Evolutionary conservation across 78 protist species (phyloP).

Genomic region (Polysphondylium violaceum): DNA sequence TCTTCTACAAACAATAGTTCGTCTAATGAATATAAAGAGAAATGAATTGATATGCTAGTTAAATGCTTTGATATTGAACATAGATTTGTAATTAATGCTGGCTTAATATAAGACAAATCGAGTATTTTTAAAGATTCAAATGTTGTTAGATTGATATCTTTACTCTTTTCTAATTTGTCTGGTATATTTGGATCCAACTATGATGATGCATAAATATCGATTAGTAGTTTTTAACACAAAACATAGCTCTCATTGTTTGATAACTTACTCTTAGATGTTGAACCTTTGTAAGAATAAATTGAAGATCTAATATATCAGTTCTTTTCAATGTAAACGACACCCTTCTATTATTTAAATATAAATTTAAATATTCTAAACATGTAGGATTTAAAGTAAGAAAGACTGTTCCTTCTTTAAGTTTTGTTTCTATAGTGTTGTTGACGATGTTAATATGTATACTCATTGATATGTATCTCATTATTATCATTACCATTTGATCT

Average conservation of each 20-base stretch:
- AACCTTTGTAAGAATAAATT: conserved; percentile 29
- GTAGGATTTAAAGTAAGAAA: conserved; percentile 31
- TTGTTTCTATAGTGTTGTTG: conserved; percentile 18
- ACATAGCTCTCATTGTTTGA: neutral
- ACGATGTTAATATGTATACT: too few relatives aligned
- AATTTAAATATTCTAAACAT: conserved; percentile 50
- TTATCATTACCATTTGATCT: conserved; percentile 50
- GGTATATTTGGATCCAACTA: conserved; percentile 60
- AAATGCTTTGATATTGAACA: conserved; percentile 6
- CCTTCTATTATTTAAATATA: conserved; percentile 44
- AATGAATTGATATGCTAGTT: conserved; percentile 5
- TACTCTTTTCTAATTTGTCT: conserved; percentile 37
- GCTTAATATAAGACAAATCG: conserved; percentile 41
- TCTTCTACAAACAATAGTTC: conserved; percentile 65
- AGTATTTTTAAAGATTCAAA: conserved; percentile 29
- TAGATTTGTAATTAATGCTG: conserved; percentile 55
- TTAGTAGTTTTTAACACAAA: neutral
- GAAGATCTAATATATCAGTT: conserved; percentile 48
- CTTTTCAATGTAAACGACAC: conserved; percentile 35
- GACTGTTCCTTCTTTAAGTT: conserved; percentile 8
- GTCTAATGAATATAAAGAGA: conserved; percentile 56
- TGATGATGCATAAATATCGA: neutral
- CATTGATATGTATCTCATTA: too few relatives aligned
- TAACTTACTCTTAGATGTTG: conserved; percentile 26
- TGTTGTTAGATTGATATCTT: conserved; percentile 14